Conservation (phyloP, 1,284 basidiomycete genomes). For the Volvariella surrecta region DNA sequence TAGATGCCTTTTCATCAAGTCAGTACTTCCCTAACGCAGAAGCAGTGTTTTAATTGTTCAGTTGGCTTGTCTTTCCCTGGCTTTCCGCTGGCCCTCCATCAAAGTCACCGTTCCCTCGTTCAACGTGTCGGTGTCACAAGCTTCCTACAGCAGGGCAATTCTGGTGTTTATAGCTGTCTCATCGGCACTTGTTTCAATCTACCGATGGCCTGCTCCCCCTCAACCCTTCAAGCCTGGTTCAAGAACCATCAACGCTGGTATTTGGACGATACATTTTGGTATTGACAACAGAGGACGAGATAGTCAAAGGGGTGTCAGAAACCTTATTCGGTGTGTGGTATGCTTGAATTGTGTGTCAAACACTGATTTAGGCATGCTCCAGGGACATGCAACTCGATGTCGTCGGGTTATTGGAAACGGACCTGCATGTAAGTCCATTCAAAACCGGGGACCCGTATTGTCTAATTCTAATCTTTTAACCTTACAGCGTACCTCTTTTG, state of each 20-base stretch:
- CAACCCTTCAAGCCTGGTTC: constrained; percentile 60
- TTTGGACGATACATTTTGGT: constrained; percentile 92
- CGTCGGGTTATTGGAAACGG: constrained; percentile 81
- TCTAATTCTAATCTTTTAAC: too few species aligned
- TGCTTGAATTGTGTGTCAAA: constrained; percentile 2
- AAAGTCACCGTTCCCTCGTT: constrained; percentile 6
- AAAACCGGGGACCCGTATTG: too few species aligned
- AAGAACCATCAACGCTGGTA: constrained; percentile 77
- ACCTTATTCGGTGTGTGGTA: constrained; percentile 49
- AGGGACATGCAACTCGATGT: constrained; percentile 81
- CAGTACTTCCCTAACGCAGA: background rate
- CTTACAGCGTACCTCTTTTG: constrained; percentile 78
- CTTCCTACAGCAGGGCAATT: constrained; percentile 18
- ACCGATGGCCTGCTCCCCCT: constrained; percentile 37
- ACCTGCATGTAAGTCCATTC: constrained; percentile 54
- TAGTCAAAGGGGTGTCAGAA: constrained; percentile 72
- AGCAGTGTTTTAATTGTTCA: constrained; percentile 24
- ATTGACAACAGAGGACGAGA: constrained; percentile 79
- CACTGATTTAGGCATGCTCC: constrained; percentile 2
- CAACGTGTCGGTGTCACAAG: constrained; percentile 9
- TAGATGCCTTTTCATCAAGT: constrained; percentile 8
- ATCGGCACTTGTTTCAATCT: constrained; percentile 46
- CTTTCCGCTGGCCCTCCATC: constrained; percentile 31
- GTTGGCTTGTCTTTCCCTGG: constrained; percentile 36
- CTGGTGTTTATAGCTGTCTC: constrained; percentile 38